Evolutionary conservation across 768 basidiomycete species (phyloP).

Genomic region (Dendrothele bispora): DNA sequence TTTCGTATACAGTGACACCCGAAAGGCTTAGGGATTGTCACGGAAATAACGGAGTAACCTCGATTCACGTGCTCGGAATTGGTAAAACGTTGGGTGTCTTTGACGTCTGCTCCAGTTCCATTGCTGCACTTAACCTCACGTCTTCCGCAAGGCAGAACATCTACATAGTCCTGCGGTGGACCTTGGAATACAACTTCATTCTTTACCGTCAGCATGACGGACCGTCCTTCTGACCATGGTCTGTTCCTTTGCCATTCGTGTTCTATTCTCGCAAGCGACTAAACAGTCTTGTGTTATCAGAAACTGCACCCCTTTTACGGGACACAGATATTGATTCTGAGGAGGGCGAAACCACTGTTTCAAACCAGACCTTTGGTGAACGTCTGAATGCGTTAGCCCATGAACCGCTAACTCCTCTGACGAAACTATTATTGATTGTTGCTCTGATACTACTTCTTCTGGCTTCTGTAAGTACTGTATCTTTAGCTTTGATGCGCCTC

Average conservation of each 20-base stretch:
- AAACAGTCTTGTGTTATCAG: slow-evolving; percentile 33
- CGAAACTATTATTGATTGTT: slow-evolving; percentile 77
- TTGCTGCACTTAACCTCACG: no score
- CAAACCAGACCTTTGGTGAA: slow-evolving; percentile 38
- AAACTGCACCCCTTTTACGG: slow-evolving; percentile 63
- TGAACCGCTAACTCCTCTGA: slow-evolving; percentile 80
- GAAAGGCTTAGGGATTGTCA: no score
- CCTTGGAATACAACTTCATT: neutral
- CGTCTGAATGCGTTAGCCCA: slow-evolving; percentile 58
- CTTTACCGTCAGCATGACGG: slow-evolving; percentile 46
- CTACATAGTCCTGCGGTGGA: no score
- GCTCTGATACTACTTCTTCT: slow-evolving; percentile 78
- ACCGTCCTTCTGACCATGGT: slow-evolving; percentile 62
- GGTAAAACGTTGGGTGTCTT: no score
- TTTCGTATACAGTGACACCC: no score
- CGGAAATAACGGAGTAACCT: no score
- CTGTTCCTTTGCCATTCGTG: slow-evolving; percentile 8
- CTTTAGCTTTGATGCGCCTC: neutral
- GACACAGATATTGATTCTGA: slow-evolving; percentile 47
- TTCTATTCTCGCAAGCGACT: neutral
- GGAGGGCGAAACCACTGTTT: slow-evolving; percentile 23
- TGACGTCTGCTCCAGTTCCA: no score
- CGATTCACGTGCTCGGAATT: no score
- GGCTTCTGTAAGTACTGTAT: slow-evolving; percentile 48
- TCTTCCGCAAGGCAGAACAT: no score